Evolutionary conservation across 2,329 filamentous ascomycete genomes (phyloP), one percentile per base, ranked within the genome.

Genomic region (Talaromyces albobiverticillius): DNA sequence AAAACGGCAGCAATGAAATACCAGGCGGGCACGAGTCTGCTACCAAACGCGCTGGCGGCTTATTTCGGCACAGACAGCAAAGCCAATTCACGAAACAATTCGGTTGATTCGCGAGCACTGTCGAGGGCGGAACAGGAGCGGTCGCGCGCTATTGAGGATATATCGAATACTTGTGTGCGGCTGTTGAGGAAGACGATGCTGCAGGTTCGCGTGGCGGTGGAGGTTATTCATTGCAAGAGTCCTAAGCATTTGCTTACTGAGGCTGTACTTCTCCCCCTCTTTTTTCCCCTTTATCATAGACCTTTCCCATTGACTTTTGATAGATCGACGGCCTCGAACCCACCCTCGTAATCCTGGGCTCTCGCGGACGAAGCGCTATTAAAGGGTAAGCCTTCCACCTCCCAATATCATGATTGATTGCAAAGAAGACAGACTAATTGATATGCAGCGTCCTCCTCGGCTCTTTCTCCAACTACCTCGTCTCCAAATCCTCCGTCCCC

Each of bases 171-270:
- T 31, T 90, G 95, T 51, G 82, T 94, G n/a, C 88, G 87, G 60
- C 76, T 97, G 43, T 75, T 99, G 56, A 83, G 93, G 57, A 96
- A 95, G 79, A 99, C 94, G 1, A 84, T 89, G 60, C 78, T 99
- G 55, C 93, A 99, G 70, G 92, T 96, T 46, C 85, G 91, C 55
- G 89, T 96, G 46, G 90, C 96, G 48, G 87, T 99, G 31, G 94
- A 99, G 73, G 93, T 97, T 25, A 87, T 99, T 61, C 94, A 97
- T 73, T 97, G 94, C 85, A 97, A 96, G 79, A 96, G 89, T 66
- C 91, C 94, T 3, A 93, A 94, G 71, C 92, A 96, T 70, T 82
- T 97, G 76, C 91, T 99, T 60, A 95, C 91, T 0, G 94, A 97
- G 76, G 91, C 96, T 62, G 82, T 84, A 66, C 71, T 81, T 76